Percentiles rank a stretch among this genome's conserved stretches.
Conservation (phyloP, 805 yeast species). For the Pichia pseudocactophila region DNA sequence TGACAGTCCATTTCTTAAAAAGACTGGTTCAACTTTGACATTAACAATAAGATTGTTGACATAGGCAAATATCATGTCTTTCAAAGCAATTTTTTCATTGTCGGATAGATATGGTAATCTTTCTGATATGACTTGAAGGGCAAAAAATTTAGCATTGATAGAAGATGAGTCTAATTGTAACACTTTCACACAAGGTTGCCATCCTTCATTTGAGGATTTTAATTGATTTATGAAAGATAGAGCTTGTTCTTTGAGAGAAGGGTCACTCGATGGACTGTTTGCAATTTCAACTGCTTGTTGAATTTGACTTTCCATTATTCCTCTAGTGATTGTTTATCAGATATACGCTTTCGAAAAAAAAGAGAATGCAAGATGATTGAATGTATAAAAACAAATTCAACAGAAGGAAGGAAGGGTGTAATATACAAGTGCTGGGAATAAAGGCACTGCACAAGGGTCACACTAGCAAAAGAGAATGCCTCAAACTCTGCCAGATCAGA, state of each 20-base stretch:
- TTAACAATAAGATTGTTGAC: constrained; percentile 25
- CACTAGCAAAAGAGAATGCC: background rate
- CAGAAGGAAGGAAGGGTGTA: too few species aligned
- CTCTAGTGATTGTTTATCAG: too few species aligned
- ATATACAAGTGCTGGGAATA: too few species aligned
- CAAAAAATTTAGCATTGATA: constrained; percentile 53
- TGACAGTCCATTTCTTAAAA: constrained; percentile 48
- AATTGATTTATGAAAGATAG: constrained; percentile 43
- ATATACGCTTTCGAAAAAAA: too few species aligned
- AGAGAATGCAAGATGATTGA: too few species aligned
- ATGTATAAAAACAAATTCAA: too few species aligned
- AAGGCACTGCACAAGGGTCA: too few species aligned
- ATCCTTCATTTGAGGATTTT: constrained; percentile 46
- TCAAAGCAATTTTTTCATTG: constrained; percentile 39
- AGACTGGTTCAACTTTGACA: constrained; percentile 30
- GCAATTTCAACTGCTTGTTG: constrained; percentile 86
- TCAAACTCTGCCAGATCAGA: background rate
- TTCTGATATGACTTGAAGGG: constrained; percentile 60
- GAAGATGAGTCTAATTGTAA: constrained; percentile 18
- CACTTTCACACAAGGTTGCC: constrained; percentile 45
- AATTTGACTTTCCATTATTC: constrained; percentile 42
- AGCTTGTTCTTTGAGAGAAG: constrained; percentile 52
- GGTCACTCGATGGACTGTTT: constrained; percentile 51
- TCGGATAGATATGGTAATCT: constrained; percentile 36
- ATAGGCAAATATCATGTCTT: constrained; percentile 40